phyloP scores from a whole-genome alignment of 306 rosid species.

The Lupinus albus region DNA sequence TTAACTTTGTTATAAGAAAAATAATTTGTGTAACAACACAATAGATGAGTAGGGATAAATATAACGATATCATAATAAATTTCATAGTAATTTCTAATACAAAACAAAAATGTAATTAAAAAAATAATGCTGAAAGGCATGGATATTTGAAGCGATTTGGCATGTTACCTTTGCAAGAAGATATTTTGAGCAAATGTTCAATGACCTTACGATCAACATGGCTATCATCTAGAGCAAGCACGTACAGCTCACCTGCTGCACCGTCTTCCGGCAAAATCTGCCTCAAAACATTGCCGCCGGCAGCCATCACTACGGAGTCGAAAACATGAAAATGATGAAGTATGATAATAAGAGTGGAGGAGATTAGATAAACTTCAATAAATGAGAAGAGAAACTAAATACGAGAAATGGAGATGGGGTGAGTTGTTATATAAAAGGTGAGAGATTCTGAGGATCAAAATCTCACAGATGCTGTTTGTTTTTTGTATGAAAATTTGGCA shows the following conservation, averaged over 20 bases:
- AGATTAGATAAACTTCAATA: neutral
- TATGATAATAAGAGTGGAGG: neutral
- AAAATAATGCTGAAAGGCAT: too few relatives aligned
- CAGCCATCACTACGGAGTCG: slow-evolving; percentile 49
- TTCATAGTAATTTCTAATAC: too few relatives aligned
- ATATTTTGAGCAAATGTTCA: slow-evolving; percentile 73
- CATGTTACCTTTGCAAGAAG: slow-evolving; percentile 78
- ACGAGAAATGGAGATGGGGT: slow-evolving; percentile 26
- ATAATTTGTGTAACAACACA: too few relatives aligned
- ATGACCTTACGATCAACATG: slow-evolving; percentile 85
- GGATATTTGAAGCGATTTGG: too few relatives aligned
- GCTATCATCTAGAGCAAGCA: slow-evolving; percentile 93
- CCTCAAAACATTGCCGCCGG: slow-evolving; percentile 46
- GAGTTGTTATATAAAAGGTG: slow-evolving; percentile 37
- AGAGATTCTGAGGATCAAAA: slow-evolving; percentile 82
- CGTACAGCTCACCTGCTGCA: slow-evolving; percentile 62
- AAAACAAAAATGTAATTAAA: too few relatives aligned
- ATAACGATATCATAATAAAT: too few relatives aligned
- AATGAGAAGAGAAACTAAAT: neutral
- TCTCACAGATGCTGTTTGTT: slow-evolving; percentile 61
- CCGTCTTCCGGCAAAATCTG: slow-evolving; percentile 33
- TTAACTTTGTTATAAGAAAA: too few relatives aligned
- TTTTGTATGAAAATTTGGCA: slow-evolving; percentile 54
- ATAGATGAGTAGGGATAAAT: too few relatives aligned
- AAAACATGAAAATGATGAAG: neutral